Conservation (phyloP, 2,329 filamentous ascomycete genomes). For the Sphaceloma murrayae region DNA sequence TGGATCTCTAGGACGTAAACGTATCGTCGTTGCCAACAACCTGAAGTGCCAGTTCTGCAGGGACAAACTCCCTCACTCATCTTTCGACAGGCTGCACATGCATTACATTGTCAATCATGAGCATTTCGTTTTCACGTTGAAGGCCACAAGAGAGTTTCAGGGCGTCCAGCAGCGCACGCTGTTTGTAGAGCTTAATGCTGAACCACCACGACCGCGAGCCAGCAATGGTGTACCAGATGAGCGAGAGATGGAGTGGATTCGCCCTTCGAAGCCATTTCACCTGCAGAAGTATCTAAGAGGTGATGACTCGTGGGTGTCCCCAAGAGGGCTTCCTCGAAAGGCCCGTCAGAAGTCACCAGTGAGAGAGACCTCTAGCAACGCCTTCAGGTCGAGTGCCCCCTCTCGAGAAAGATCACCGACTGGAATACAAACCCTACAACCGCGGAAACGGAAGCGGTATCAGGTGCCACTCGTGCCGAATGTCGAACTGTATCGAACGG, state of each 20-base stretch:
- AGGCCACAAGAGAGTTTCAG: conserved; percentile 19
- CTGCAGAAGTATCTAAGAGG: conserved; percentile 27
- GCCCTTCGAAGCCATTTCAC: conserved; percentile 31
- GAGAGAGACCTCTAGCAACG: neutral
- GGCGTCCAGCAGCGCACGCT: conserved; percentile 19
- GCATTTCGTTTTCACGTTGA: conserved; percentile 26
- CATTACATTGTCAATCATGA: conserved; percentile 31
- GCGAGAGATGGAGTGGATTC: conserved; percentile 27
- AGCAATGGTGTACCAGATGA: conserved; percentile 25
- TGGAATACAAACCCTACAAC: conserved; percentile 22
- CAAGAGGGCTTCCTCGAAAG: neutral
- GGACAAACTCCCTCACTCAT: conserved; percentile 20
- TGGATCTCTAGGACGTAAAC: conserved; percentile 11
- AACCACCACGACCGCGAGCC: conserved; percentile 19
- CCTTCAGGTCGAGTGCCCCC: neutral
- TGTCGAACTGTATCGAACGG: conserved; percentile 33
- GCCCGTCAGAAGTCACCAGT: neutral
- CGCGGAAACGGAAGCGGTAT: conserved; percentile 25
- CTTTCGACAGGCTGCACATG: conserved; percentile 27
- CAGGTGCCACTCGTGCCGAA: conserved; percentile 31
- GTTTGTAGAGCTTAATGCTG: conserved; percentile 18
- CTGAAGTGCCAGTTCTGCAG: conserved; percentile 24
- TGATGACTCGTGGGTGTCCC: conserved; percentile 28
- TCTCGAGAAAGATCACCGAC: conserved; percentile 14
- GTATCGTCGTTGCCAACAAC: conserved; percentile 16